phyloP scores from a whole-genome alignment of 2,329 filamentous ascomycete species.

The Plectosphaerella cucumerina region DNA sequence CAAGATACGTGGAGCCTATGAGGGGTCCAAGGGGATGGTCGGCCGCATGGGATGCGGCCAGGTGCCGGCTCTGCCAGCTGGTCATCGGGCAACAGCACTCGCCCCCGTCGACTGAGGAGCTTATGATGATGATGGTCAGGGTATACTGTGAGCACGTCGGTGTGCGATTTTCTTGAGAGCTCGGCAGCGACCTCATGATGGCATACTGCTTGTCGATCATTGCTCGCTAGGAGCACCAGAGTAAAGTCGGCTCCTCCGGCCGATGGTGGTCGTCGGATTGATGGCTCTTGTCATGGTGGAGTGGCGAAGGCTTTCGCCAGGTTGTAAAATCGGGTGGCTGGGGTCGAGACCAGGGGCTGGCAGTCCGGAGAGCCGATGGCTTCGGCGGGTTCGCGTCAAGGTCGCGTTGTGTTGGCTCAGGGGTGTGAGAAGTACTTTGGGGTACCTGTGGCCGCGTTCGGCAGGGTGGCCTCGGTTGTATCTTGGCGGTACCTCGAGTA shows the following conservation, averaged over 20 bases:
- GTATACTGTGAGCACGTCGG: too few relatives aligned
- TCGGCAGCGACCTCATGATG: too few relatives aligned
- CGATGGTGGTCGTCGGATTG: too few relatives aligned
- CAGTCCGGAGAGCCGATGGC: neutral
- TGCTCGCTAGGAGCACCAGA: too few relatives aligned
- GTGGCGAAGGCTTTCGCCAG: neutral
- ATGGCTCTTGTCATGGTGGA: conserved; percentile 2
- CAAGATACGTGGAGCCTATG: too few relatives aligned
- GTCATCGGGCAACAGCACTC: neutral
- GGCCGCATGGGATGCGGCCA: conserved; percentile 21
- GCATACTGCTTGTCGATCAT: too few relatives aligned
- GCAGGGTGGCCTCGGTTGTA: neutral
- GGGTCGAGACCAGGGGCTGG: conserved; percentile 1
- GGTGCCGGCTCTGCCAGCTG: conserved; percentile 6
- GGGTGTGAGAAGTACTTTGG: neutral
- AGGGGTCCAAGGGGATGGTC: conserved; percentile 8
- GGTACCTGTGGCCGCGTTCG: neutral
- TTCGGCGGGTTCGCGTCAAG: neutral
- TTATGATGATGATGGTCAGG: too few relatives aligned
- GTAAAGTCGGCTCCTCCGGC: too few relatives aligned
- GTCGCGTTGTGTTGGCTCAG: neutral
- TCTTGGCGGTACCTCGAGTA: neutral
- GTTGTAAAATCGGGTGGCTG: conserved; percentile 20
- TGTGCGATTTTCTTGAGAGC: too few relatives aligned
- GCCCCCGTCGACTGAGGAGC: too few relatives aligned